phyloP scores from a whole-genome alignment of 768 basidiomycete genomes.

The Mycena kentingensis region DNA sequence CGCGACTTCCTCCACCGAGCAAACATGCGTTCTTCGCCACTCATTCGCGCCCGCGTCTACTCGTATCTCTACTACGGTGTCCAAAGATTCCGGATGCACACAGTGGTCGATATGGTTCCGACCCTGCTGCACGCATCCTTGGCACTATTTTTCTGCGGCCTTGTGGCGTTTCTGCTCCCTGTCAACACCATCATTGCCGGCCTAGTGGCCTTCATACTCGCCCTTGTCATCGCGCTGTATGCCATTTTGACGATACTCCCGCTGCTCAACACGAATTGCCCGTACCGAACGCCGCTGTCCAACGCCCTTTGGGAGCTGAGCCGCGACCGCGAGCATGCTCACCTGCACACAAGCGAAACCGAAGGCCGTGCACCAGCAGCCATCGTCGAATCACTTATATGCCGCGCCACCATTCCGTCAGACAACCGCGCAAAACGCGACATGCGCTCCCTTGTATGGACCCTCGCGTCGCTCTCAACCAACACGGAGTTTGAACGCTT shows the following conservation, averaged over 20 bases:
- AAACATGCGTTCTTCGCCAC: not conserved
- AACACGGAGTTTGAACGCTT: not conserved
- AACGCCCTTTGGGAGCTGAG: not conserved
- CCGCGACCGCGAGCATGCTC: no score
- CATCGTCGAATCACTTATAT: no score
- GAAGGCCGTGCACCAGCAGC: no score
- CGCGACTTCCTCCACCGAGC: not conserved
- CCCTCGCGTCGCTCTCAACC: not conserved
- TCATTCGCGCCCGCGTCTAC: not conserved
- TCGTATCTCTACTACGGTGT: not conserved
- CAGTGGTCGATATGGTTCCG: constrained; percentile 1
- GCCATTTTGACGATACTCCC: constrained; percentile 15
- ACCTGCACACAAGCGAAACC: not conserved
- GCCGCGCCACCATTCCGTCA: no score
- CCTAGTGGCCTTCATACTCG: constrained; percentile 5
- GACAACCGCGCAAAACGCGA: not conserved
- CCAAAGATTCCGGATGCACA: not conserved
- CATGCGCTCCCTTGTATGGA: not conserved
- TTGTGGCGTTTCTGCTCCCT: constrained; percentile 4
- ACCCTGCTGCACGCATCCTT: constrained; percentile 2
- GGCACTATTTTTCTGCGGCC: constrained; percentile 1
- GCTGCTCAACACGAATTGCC: constrained; percentile 7
- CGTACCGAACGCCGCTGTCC: constrained; percentile 19
- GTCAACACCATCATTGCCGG: constrained; percentile 3
- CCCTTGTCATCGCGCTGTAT: constrained; percentile 4